A percentile compares a stretch with the other conserved stretches of the same genome.
phyloP scores from a whole-genome alignment of 2,329 filamentous ascomycete genomes.

The Camptophora hylomeconis region DNA sequence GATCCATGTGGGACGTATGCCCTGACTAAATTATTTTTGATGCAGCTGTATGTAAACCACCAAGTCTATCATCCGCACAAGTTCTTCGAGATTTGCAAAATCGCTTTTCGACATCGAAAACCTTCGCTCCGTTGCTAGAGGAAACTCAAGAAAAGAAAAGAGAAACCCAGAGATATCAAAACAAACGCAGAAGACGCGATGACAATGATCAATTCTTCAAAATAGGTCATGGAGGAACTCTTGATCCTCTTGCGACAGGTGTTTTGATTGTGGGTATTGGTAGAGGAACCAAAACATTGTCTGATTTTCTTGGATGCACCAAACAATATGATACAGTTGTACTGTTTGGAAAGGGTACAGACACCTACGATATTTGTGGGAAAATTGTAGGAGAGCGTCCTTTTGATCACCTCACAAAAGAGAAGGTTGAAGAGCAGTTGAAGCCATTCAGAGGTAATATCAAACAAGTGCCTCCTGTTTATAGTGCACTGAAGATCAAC shows the following conservation, averaged over 20 bases:
- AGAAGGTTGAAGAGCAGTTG: slow-evolving; percentile 65
- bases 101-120: slow-evolving; percentile 65
- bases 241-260: slow-evolving; percentile 87
- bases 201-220: slow-evolving; percentile 61
- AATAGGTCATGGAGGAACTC: slow-evolving; percentile 88
- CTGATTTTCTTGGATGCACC: slow-evolving; percentile 70
- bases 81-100: slow-evolving; percentile 78
- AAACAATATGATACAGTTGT: slow-evolving; percentile 88
- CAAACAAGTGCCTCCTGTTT: slow-evolving; percentile 82
- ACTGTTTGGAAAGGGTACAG: slow-evolving; percentile 81
- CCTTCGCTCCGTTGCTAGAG: slow-evolving; percentile 67
- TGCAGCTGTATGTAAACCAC: slow-evolving; percentile 83
- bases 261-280: slow-evolving; percentile 84
- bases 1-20: slow-evolving; percentile 3
- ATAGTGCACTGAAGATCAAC: slow-evolving; percentile 82
- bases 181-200: slow-evolving; percentile 44
- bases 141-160: slow-evolving; percentile 30
- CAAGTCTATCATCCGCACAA: slow-evolving; percentile 75
- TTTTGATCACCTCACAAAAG: slow-evolving; percentile 60
- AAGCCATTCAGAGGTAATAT: slow-evolving; percentile 66
- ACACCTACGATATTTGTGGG: slow-evolving; percentile 79
- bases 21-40: slow-evolving; percentile 4
- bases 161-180: slow-evolving; percentile 21
- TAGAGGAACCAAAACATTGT: slow-evolving; percentile 70
- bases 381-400: slow-evolving; percentile 52